A percentile compares a stretch with the other conserved stretches of the same genome.
Evolutionary conservation across 306 rosid genomes (phyloP).

Genomic region (Acacia melanoxylon): DNA sequence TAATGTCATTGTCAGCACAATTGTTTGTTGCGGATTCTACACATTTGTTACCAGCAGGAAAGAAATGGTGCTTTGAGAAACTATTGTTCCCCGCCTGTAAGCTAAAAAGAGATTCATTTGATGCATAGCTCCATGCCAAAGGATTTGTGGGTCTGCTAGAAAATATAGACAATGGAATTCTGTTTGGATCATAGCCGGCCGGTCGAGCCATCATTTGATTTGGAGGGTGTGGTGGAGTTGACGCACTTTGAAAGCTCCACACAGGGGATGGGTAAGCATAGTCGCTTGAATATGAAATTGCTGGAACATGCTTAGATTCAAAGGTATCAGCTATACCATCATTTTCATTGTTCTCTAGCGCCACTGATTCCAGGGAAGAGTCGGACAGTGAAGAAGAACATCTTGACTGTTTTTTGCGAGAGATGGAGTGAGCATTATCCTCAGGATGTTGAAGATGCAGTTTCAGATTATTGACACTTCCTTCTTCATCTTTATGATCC

Average conservation of each 20-base stretch:
- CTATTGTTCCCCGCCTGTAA: slow-evolving; percentile 58
- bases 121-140: slow-evolving; percentile 64
- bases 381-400: slow-evolving; percentile 29
- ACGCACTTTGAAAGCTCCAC: slow-evolving; percentile 44
- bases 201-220: slow-evolving; percentile 17
- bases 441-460: slow-evolving; percentile 45
- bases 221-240: slow-evolving; percentile 37
- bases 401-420: slow-evolving; percentile 12
- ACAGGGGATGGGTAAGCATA: slow-evolving; percentile 25
- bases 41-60: slow-evolving; percentile 16
- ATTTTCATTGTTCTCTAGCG: slow-evolving; percentile 6
- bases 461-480: slow-evolving; percentile 34
- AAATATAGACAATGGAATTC: slow-evolving; percentile 61
- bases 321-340: background rate
- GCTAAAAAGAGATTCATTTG: slow-evolving; percentile 78
- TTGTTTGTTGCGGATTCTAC: slow-evolving; percentile 38
- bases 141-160: slow-evolving; percentile 30
- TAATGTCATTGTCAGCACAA: background rate
- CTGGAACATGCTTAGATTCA: slow-evolving; percentile 19
- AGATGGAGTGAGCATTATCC: background rate
- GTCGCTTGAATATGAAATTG: slow-evolving; percentile 2
- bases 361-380: slow-evolving; percentile 35
- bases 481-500: slow-evolving; percentile 32
- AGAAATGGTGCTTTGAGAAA: slow-evolving; percentile 53
- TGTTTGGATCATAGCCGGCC: slow-evolving; percentile 52